Base-by-base conservation (phyloP, 352 stramenopile species). In the Nothophytophthora sp. region DNA sequence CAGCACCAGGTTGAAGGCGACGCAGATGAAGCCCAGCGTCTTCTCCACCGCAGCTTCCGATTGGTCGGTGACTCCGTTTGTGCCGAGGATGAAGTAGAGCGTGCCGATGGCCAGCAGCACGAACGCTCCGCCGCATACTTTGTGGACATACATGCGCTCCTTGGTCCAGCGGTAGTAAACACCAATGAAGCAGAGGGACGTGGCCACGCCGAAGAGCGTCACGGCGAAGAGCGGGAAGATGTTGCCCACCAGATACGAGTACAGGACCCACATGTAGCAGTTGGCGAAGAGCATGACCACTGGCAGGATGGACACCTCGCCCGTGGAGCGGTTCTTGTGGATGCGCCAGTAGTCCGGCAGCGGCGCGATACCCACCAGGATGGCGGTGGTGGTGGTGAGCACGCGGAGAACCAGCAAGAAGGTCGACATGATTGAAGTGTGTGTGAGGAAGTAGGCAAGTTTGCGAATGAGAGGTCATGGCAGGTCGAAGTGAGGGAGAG, bases 201-300 rank as follows among this genome's bases (percentile, higher is more conserved):
- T 18, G 28, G 46, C 23, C 15, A 36, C 30, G 16, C 42, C 52
- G 20, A 53, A 34, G 20, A 48, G 15, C 15, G 23, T 32, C 10
- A 43, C 34, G 33, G 38, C 34, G 11, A 60, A 52, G 6, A 60
- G 40, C 30, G 52, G 52, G 34, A 54, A 52, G 9, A 60, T 53
- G 32, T 54, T 53, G 41, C 24, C 30, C 3, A 30, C 23, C 7
- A 50, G 15, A n/a, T 45, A 43, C 9, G 18, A 41, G 27, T 60
- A 60, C 0, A 60, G 4, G 25, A 27, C 22, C 51, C 42, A 42
- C 9, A 18, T 16, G 13, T 20, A 19, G 12, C 33, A 38, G 33
- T 38, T 20, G 12, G 9, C 8, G 33, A 38, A 38, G 44, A 52
- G 23, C 44, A 52, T 52, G 23, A 52, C 20, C 19, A 52, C n/a